Evolutionary conservation across 108 stramenopile species (phyloP), one percentile per base, ranked within the genome.

Genomic region (Cyclostephanos tholiformis): DNA sequence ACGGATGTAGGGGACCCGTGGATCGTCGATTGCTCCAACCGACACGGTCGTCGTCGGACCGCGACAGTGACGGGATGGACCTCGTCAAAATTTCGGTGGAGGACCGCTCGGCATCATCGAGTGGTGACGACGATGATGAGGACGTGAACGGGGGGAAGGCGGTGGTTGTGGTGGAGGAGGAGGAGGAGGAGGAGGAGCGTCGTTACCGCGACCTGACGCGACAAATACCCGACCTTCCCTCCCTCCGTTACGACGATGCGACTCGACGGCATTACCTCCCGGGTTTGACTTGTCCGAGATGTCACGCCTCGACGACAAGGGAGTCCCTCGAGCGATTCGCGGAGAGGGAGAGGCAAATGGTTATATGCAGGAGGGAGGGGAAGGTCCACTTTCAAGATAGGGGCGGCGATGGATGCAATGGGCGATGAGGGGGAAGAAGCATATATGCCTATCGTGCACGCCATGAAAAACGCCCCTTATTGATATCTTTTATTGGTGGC

Each of bases 1-100:
- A 89, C 63, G 93, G 82, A 10, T 95, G 93, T 68, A 85, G 93
- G 43, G 82, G 87, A 32, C 93, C 91, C 0, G 65, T 95, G 76
- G 77, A 78, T 68, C 52, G 64, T 32, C 75, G 76, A 58, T 63
- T 77, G 32, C 7, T 78, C 7, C 46, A n/a, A 10, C 30, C 39
- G 35, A 9, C 16, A 29, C 12, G 20, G 23, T 23, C 39, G 50
- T n/a, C 32, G 65, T 14, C 36, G n/a, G n/a, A n/a, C n/a, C n/a
- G n/a, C n/a, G n/a, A n/a, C n/a, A n/a, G n/a, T n/a, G n/a, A n/a
- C n/a, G n/a, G n/a, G n/a, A n/a, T n/a, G n/a, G n/a, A n/a, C n/a
- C n/a, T n/a, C n/a, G n/a, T n/a, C n/a, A n/a, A n/a, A n/a, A n/a
- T n/a, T n/a, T n/a, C n/a, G n/a, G n/a, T n/a, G n/a, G n/a, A n/a